Percentiles rank a stretch among this genome's conserved stretches.
Evolutionary conservation across 1,139 yeast species (phyloP).

Genomic region (Hanseniaspora sp.): DNA sequence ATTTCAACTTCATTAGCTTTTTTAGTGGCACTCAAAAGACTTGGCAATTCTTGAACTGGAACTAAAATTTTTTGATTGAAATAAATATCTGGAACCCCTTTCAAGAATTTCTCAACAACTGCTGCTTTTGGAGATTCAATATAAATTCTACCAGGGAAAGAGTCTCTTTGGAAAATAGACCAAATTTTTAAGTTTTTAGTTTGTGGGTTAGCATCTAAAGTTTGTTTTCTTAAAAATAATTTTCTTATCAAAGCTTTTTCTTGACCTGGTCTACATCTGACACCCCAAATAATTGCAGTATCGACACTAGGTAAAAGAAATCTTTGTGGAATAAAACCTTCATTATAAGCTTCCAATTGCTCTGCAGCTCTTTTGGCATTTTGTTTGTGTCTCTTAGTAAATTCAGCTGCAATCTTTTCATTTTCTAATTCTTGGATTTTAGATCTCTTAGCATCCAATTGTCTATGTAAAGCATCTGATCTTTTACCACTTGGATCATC

Average conservation of each 20-base stretch:
- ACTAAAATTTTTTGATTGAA: conserved; percentile 72
- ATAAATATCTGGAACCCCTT: conserved; percentile 74
- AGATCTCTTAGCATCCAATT: conserved; percentile 80
- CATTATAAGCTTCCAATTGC: conserved; percentile 71
- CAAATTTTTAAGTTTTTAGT: conserved; percentile 54
- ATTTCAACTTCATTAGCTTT: conserved; percentile 79
- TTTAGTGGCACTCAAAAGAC: conserved; percentile 68
- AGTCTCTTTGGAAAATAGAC: conserved; percentile 92
- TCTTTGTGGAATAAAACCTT: conserved; percentile 82
- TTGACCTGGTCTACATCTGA: conserved; percentile 83
- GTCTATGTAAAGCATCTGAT: conserved; percentile 66
- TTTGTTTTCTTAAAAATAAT: conserved; percentile 61
- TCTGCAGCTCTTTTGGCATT: conserved; percentile 66
- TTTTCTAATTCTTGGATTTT: conserved; percentile 92
- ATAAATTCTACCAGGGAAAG: conserved; percentile 81
- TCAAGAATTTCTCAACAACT: conserved; percentile 78
- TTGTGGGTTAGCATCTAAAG: conserved; percentile 35
- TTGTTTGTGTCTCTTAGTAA: conserved; percentile 62
- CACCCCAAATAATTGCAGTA: conserved; percentile 94
- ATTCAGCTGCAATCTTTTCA: conserved; percentile 82
- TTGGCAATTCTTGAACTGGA: conserved; percentile 93
- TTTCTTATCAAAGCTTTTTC: conserved; percentile 86
- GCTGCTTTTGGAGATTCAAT: conserved; percentile 90
- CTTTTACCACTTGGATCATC: conserved; percentile 42
- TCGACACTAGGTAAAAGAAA: conserved; percentile 88